Evolutionary conservation across 352 stramenopile genomes (phyloP).

Genomic region (Phytophthora niederhauseri): DNA sequence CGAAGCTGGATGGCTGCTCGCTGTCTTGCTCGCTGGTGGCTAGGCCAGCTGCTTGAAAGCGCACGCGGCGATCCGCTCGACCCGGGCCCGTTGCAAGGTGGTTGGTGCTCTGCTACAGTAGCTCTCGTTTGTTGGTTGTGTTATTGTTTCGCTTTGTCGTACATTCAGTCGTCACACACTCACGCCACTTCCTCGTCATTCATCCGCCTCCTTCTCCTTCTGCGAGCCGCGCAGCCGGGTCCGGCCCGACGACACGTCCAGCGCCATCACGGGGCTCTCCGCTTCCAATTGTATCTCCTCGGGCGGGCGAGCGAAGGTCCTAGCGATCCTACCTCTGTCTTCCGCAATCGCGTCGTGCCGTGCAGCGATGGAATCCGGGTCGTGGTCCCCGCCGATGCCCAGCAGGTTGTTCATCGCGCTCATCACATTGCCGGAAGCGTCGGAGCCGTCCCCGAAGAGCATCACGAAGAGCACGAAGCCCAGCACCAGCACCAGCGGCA

Average conservation of each 20-base stretch:
- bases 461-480: conserved; percentile 65
- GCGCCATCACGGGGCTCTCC: conserved; percentile 26
- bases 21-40: conserved; percentile 14
- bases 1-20: conserved; percentile 14
- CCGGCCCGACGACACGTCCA: conserved; percentile 21
- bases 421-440: conserved; percentile 19
- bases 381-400: conserved; percentile 11
- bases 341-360: conserved; percentile 12
- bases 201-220: conserved; percentile 13
- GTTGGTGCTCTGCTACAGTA: conserved; percentile 18
- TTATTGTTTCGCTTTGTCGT: conserved; percentile 26
- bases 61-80: background rate
- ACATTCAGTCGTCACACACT: conserved; percentile 28
- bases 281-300: conserved; percentile 21
- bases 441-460: conserved; percentile 39
- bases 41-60: conserved; percentile 12
- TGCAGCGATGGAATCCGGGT: conserved; percentile 10
- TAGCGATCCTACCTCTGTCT: conserved; percentile 20
- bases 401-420: conserved; percentile 28
- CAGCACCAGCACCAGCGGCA: conserved; percentile 64
- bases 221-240: conserved; percentile 28
- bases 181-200: conserved; percentile 17
- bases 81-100: conserved; percentile 13
- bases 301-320: conserved; percentile 13
- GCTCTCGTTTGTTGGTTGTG: conserved; percentile 3